Evolutionary conservation across 83 land plant species (phyloP).

Genomic region (Isoetes engelmannii): DNA sequence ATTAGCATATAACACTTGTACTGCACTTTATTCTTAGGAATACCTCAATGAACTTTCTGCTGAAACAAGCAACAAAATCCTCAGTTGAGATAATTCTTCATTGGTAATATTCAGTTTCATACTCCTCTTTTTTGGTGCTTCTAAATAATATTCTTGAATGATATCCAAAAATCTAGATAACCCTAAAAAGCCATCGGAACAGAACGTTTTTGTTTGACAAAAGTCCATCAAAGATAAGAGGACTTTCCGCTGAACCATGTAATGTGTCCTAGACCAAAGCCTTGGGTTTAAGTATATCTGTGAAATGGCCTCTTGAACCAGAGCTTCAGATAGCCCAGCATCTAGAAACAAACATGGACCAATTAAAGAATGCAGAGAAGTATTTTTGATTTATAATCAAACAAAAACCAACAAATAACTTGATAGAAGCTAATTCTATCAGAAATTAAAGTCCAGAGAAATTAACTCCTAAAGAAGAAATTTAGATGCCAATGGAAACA

Average conservation of each 20-base stretch:
- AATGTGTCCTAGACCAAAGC: slow-evolving; percentile 69
- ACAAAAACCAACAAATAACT: too few relatives aligned
- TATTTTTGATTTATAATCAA: too few relatives aligned
- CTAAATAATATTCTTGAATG: slow-evolving; percentile 82
- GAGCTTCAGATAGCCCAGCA: slow-evolving; percentile 48
- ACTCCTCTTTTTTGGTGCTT: slow-evolving; percentile 23
- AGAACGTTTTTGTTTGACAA: slow-evolving; percentile 50
- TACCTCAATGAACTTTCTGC: slow-evolving; percentile 21
- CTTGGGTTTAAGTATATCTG: slow-evolving; percentile 60
- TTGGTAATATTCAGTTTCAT: not conserved
- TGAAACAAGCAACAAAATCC: slow-evolving; percentile 6
- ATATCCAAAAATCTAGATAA: slow-evolving; percentile 76
- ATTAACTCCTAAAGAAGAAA: too few relatives aligned
- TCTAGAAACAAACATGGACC: slow-evolving; percentile 3
- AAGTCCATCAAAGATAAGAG: slow-evolving; percentile 65
- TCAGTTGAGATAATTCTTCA: slow-evolving; percentile 17
- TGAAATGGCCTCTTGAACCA: slow-evolving; percentile 59
- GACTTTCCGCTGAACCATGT: slow-evolving; percentile 67
- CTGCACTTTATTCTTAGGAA: not conserved
- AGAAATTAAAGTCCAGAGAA: too few relatives aligned
- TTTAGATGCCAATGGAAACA: too few relatives aligned
- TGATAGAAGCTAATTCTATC: too few relatives aligned
- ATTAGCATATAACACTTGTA: not conserved
- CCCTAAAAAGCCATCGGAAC: slow-evolving; percentile 36
- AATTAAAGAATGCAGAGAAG: too few relatives aligned